These are phyloP conservation scores for Ustilago hordei DNA, from an alignment of 1,284 basidiomycete species.

Conservation along the genomic window DNA sequence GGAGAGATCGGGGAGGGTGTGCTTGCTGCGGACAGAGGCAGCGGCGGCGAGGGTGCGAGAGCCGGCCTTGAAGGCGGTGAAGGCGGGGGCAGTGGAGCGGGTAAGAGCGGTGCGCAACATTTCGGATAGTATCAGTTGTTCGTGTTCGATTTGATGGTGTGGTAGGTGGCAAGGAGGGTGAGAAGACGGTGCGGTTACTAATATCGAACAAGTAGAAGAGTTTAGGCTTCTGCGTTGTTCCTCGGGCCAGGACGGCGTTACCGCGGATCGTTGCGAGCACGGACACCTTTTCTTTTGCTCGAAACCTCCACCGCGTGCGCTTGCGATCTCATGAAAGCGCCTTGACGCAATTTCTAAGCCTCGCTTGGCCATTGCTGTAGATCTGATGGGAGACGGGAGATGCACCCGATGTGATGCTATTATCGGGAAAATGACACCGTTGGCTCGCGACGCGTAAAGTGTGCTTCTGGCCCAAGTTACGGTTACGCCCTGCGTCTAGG, in stretches of 20 bases:
- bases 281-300: constrained; percentile 8
- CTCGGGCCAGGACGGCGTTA: constrained; percentile 11
- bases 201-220: neutral
- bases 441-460: constrained; percentile 35
- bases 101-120: constrained; percentile 58
- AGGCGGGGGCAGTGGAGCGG: constrained; percentile 26
- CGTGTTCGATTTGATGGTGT: neutral
- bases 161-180: neutral
- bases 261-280: constrained; percentile 10
- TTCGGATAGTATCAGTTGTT: constrained; percentile 2
- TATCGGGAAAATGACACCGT: constrained; percentile 23
- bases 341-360: constrained; percentile 28
- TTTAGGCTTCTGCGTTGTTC: constrained; percentile 7
- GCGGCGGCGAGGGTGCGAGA: constrained; percentile 24
- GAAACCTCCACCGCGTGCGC: constrained; percentile 14
- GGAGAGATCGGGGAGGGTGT: constrained; percentile 68
- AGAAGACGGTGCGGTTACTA: neutral
- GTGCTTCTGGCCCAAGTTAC: neutral
- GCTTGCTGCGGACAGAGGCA: constrained; percentile 57
- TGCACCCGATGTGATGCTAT: neutral
- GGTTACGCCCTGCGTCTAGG: constrained; percentile 16
- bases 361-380: neutral
- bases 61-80: constrained; percentile 28
- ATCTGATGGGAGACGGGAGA: neutral
- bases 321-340: neutral